Conservation (phyloP, 2,329 filamentous ascomycete genomes). For the Cytospora paraplurivora region DNA sequence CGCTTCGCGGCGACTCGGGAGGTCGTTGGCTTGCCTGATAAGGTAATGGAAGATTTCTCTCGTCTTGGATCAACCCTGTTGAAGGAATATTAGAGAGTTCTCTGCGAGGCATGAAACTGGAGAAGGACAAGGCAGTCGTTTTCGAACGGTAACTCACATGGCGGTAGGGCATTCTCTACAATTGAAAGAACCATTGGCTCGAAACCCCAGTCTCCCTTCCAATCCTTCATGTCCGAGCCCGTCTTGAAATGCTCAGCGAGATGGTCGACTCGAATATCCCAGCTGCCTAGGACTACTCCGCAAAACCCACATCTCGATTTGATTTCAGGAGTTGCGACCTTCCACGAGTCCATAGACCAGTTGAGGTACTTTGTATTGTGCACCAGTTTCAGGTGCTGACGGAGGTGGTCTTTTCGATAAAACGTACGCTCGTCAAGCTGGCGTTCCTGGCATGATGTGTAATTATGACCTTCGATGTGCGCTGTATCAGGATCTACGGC, state of each 20-base stretch:
- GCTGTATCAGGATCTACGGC: conserved; percentile 55
- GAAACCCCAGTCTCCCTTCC: conserved; percentile 72
- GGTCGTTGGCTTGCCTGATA: conserved; percentile 51
- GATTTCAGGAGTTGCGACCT: conserved; percentile 61
- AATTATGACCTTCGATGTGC: conserved; percentile 62
- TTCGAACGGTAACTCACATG: conserved; percentile 53
- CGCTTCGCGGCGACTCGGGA: conserved; percentile 53
- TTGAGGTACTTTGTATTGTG: conserved; percentile 62
- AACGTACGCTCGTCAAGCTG: conserved; percentile 63
- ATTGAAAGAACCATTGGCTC: conserved; percentile 61
- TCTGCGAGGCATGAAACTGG: background rate
- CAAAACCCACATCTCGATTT: conserved; percentile 68
- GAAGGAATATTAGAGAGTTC: conserved; percentile 30
- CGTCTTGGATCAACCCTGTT: conserved; percentile 65
- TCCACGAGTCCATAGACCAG: conserved; percentile 69
- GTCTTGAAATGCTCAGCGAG: conserved; percentile 69
- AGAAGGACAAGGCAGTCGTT: too few species aligned
- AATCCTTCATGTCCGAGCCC: conserved; percentile 67
- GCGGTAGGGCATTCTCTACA: conserved; percentile 68
- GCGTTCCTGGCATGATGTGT: conserved; percentile 68
- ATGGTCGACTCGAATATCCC: conserved; percentile 63
- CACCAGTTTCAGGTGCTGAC: conserved; percentile 65
- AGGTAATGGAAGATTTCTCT: conserved; percentile 59
- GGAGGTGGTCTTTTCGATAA: conserved; percentile 68
- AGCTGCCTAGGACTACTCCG: conserved; percentile 61